Percentiles rank a stretch among this genome's conserved stretches.
Evolutionary conservation across 768 basidiomycete species (phyloP).

Genomic region (Boletus sensibilis): DNA sequence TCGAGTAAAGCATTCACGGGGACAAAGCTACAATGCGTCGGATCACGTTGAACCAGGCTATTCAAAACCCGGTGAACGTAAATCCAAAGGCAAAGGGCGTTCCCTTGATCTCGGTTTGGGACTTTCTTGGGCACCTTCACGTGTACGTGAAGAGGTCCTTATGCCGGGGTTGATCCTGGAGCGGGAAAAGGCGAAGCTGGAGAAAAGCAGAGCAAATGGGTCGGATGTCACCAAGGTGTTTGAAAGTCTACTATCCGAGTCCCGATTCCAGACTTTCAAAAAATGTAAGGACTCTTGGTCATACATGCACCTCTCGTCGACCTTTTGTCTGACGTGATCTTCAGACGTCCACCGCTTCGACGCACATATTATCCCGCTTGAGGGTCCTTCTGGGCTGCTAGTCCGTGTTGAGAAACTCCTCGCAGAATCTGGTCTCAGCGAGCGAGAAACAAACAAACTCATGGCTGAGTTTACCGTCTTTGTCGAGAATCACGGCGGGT

Average conservation of each 20-base stretch:
- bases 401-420: constrained; percentile 61
- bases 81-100: constrained; percentile 54
- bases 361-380: constrained; percentile 69
- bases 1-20: constrained; percentile 27
- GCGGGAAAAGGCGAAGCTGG: constrained; percentile 30
- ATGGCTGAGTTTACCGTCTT: constrained; percentile 61
- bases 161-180: constrained; percentile 40
- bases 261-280: constrained; percentile 48
- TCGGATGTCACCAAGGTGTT: constrained; percentile 39
- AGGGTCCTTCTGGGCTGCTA: constrained; percentile 72
- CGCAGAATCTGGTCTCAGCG: constrained; percentile 45
- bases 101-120: constrained; percentile 71
- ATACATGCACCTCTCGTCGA: constrained; percentile 1
- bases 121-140: constrained; percentile 70
- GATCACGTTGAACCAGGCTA: constrained; percentile 20
- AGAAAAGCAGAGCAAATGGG: constrained; percentile 19
- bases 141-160: constrained; percentile 64
- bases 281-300: constrained; percentile 50
- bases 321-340: constrained; percentile 13
- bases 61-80: constrained; percentile 16
- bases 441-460: constrained; percentile 47
- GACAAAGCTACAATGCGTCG: constrained; percentile 25
- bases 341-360: constrained; percentile 75
- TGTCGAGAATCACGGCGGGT: constrained; percentile 39
- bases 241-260: constrained; percentile 34